Evolutionary conservation across 768 basidiomycete genomes (phyloP), one percentile per base, ranked within the genome.

Genomic region (Neoboletus subvelutipes): DNA sequence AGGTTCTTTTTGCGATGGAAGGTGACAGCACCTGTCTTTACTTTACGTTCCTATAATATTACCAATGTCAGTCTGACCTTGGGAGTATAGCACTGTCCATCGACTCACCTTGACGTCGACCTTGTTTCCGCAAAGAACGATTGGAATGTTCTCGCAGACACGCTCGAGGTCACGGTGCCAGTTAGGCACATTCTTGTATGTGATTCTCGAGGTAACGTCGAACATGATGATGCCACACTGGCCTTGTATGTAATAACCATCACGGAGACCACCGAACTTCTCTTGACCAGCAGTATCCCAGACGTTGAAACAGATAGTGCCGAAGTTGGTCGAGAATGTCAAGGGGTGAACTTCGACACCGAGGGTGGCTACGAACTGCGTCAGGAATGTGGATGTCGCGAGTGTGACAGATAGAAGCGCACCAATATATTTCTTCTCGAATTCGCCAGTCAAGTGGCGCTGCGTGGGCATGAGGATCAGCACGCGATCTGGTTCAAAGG

Each of bases 141-240:
- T 97, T 60, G 97, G 97, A 71, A 99, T 99, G 80, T 94, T 97
- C 80, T 99, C 97, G 78, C 97, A 99, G 54, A 99, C 97, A 61
- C 97, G 93, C 81, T 98, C 97, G 67, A 94, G 90, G 76, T 99
- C 97, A 71, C 97, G 91, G 82, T 98, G 96, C 97, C 97, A 99
- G 83, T 98, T 99, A 65, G 97, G 97, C 34, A 99, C 97, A 74
- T 98, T 98, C 83, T 98, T 98, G 83, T 99, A 99, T 55, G 97
- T 99, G 85, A 98, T 99, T 70, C 97, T 88, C 53, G 97, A 97
- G 57, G 97, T 98, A 62, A 98, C 96, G 69, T 94, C 97, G 80
- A 98, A 98, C 97, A 99, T 98, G 86, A 99, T 98, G 82, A 99
- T 98, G 67, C 97, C 97, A 71, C 94, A 98, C 76, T 99, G 97